A percentile compares a stretch with the other conserved stretches of the same genome.
Conservation (phyloP, 495 filamentous ascomycete species). For the Penicillium arizonense region DNA sequence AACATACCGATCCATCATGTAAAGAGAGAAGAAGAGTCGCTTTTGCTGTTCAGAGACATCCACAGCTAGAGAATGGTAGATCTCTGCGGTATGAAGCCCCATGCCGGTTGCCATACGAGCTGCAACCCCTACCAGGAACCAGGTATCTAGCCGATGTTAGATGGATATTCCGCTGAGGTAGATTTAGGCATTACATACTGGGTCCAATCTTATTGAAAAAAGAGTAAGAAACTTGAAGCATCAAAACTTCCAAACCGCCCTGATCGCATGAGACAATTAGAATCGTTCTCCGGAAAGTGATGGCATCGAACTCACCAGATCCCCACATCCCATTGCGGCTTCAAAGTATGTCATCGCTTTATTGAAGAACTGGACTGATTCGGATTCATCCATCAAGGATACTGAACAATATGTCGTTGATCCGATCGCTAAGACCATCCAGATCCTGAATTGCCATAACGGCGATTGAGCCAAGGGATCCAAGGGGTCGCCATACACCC, state of each 20-base stretch:
- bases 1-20: constrained; percentile 46
- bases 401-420: constrained; percentile 39
- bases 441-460: constrained; percentile 33
- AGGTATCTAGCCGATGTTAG: constrained; percentile 22
- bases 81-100: constrained; percentile 28
- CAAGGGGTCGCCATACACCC: constrained; percentile 25
- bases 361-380: constrained; percentile 33
- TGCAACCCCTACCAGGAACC: constrained; percentile 32
- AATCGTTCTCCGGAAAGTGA: neutral
- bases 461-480: constrained; percentile 26
- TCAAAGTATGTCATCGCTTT: constrained; percentile 40
- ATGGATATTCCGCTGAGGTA: neutral
- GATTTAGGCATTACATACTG: constrained; percentile 21
- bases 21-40: constrained; percentile 39
- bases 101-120: constrained; percentile 35
- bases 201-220: constrained; percentile 43
- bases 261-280: neutral
- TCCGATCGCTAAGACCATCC: constrained; percentile 42
- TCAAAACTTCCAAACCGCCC: constrained; percentile 37
- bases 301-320: constrained; percentile 25
- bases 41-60: constrained; percentile 34
- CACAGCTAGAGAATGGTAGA: constrained; percentile 19
- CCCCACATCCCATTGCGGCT: constrained; percentile 31
- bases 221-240: constrained; percentile 42
- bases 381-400: constrained; percentile 35